Percentiles rank a stretch among this genome's conserved stretches.
Evolutionary conservation across 2,329 filamentous ascomycete species (phyloP).

Genomic region (Fusarium gaditjirri): DNA sequence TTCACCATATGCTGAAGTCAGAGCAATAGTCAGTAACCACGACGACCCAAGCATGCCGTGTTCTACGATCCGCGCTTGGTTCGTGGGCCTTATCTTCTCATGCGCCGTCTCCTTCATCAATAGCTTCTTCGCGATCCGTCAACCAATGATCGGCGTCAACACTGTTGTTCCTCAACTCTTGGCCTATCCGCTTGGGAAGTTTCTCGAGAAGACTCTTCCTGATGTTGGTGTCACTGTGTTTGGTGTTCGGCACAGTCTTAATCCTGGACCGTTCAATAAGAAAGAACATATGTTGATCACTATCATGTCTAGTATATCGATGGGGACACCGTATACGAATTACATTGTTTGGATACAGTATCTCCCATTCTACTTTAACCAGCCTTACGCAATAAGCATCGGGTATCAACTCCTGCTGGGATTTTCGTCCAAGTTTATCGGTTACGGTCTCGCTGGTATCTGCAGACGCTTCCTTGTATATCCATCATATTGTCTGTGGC

Average conservation of each 20-base stretch:
- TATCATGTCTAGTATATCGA: constrained; percentile 69
- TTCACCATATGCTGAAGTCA: constrained; percentile 65
- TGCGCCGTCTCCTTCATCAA: constrained; percentile 62
- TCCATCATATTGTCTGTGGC: constrained; percentile 65
- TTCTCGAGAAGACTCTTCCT: constrained; percentile 61
- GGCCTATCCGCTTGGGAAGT: constrained; percentile 64
- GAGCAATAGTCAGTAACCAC: constrained; percentile 64
- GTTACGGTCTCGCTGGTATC: constrained; percentile 65
- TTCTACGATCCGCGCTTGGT: constrained; percentile 65
- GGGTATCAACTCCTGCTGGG: constrained; percentile 62
- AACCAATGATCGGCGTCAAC: constrained; percentile 63
- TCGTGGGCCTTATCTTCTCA: constrained; percentile 62
- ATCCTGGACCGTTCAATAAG: constrained; percentile 66
- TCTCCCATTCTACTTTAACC: constrained; percentile 61
- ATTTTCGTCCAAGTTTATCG: constrained; percentile 64
- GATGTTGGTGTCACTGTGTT: constrained; percentile 59
- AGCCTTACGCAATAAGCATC: constrained; percentile 59
- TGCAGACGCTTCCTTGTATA: constrained; percentile 63
- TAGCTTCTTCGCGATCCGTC: constrained; percentile 67
- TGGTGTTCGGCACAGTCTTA: constrained; percentile 60
- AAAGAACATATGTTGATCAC: constrained; percentile 71
- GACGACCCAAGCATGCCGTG: constrained; percentile 62
- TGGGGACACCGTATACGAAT: constrained; percentile 59
- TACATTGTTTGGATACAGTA: constrained; percentile 62
- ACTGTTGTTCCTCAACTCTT: constrained; percentile 67